Evolutionary conservation across 371 early-diverging fungal genomes (phyloP), one percentile per base, ranked within the genome.

Genomic region (Mucor mucedo): DNA sequence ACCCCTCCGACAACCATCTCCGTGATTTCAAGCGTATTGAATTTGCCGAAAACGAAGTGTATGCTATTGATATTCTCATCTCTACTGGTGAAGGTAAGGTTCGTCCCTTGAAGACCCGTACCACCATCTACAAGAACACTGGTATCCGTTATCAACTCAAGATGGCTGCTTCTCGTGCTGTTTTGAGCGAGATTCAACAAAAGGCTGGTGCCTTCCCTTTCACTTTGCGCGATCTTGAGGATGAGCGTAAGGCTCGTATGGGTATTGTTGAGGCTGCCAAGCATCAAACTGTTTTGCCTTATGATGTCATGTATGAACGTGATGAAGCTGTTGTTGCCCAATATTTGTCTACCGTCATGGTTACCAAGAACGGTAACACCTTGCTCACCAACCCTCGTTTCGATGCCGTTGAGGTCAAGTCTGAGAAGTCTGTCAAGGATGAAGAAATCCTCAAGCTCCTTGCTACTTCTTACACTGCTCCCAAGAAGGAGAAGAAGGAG

Each of bases 91-190:
- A 94, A 47, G 98, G 97, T 62, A 95, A 94, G 81, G 81, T 85
- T 73, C 87, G 88, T 72, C 79, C 83, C 61, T 70, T 83, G 54
- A 83, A 88, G 55, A 76, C 80, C 44, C 93, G 97, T 75, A 95
- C 96, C 69, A 95, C 94, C 63, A 83, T 98, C 72, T 98, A 87
- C 92, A 92, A 91, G 83, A 93, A 94, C 84, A 94, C 93, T 42
- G 87, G 83, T 65, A 85, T 84, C 72, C 89, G 82, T 63, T 96
- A 95, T 84, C 82, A 83, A 69, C 87, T 96, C 75, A 96, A 96
- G 88, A 90, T 95, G 88, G 83, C 92, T 68, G 77, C 96, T 38
- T 89, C 95, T 41, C 92, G 94, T 66, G 77, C 77, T 5, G 85
- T 92, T n/a, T 74, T 90, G 60, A 80, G 78, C 65, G 93, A 93